Base-by-base conservation (phyloP, 73 alveolate genomes). In the Stentor coeruleus region DNA sequence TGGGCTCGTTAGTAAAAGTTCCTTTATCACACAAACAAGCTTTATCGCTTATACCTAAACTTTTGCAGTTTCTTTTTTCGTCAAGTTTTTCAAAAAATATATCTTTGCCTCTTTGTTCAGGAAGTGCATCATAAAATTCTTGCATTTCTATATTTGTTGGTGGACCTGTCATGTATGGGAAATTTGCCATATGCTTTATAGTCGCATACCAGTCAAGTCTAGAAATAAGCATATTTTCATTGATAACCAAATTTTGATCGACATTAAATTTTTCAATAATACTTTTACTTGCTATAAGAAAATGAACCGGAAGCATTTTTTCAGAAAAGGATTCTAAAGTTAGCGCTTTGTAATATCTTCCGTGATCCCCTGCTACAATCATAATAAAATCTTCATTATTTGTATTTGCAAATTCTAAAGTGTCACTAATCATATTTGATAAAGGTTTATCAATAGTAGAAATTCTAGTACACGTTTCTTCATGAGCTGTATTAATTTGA, bases 161-260 rank as follows among this genome's bases (percentile, higher is more conserved):
- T 20, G 0, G 0, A 20, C 73, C 73, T 20, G 20, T 49, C 66
- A 20, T 49, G 33, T 66, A 66, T 26, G 79, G 79, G 0, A 31
- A 33, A 1, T 20, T 26, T 28, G 42, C 39, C 33, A 66, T 14
- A 20, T 26, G 39, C 15, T 26, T 66, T 66, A 66, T 28, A 1
- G 79, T 66, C 2, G 14, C n/a, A 2, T 66, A 11, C 37, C 79
- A 66, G 41, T 66, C 79, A 66, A 66, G 33, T 33, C 37, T 66
- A 11, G 49, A 20, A 26, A 66, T 31, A 26, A 66, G n/a, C 33
- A 1, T 66, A 1, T 20, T 1, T 31, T 37, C 11, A 40, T 66
- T 66, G n/a, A 28, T 31, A 28, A 28, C 15, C 15, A 66, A 33
- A 33, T 66, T 66, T 0, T 2, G 42, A 66, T 20, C 0, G 1